A percentile compares a stretch with the other conserved stretches of the same genome.
Evolutionary conservation across 352 stramenopile species (phyloP).

Genomic region (Globisporangium takayamanum): DNA sequence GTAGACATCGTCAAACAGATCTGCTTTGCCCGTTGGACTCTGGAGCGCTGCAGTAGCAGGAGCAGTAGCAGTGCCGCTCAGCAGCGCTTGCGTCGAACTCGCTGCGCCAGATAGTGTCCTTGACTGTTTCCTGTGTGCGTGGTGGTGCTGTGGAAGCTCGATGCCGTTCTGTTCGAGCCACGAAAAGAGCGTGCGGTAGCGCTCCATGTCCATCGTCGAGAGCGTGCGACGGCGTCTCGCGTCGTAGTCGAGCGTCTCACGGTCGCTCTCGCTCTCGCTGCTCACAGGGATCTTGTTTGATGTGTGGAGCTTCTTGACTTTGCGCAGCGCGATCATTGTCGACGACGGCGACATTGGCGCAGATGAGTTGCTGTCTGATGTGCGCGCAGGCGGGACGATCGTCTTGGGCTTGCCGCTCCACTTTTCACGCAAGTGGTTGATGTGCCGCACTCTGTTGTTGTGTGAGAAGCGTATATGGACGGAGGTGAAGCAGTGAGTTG

Average conservation of each 20-base stretch:
- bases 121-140: neutral
- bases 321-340: constrained; percentile 5
- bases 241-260: constrained; percentile 7
- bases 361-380: neutral
- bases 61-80: neutral
- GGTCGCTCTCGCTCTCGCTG: constrained; percentile 14
- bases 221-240: constrained; percentile 10
- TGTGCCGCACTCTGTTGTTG: constrained; percentile 33
- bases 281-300: constrained; percentile 4
- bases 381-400: neutral
- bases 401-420: constrained; percentile 24
- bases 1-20: constrained; percentile 43
- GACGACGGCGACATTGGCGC: constrained; percentile 12
- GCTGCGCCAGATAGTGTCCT: neutral
- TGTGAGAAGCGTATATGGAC: neutral
- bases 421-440: constrained; percentile 47
- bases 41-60: too few relatives aligned
- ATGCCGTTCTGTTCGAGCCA: constrained; percentile 41
- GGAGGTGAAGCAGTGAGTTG: neutral
- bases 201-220: constrained; percentile 33
- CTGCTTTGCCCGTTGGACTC: neutral
- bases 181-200: constrained; percentile 32
- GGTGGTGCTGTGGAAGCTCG: constrained; percentile 18
- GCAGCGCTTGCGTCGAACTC: neutral
- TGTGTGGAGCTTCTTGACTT: constrained; percentile 17